These are phyloP conservation scores for Dentipellis fragilis DNA, from an alignment of 768 basidiomycete genomes.

Conservation along the genomic window DNA sequence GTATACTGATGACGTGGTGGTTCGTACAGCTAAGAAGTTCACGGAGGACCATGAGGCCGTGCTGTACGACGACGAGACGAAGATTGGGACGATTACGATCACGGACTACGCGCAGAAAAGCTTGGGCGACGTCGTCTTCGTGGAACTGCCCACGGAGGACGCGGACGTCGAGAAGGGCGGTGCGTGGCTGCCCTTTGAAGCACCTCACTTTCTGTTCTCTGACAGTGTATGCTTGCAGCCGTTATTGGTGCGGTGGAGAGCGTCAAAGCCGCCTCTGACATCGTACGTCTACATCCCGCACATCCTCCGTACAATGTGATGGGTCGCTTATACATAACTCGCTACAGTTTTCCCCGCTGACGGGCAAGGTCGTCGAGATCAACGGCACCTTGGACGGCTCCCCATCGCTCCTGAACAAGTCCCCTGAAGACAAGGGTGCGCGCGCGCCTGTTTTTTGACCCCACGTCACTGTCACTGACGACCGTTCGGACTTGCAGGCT, in stretches of 20 bases:
- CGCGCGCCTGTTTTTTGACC: conserved; percentile 9
- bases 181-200: conserved; percentile 27
- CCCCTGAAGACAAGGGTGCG: conserved; percentile 74
- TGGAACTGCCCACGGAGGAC: conserved; percentile 72
- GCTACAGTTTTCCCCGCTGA: conserved; percentile 81
- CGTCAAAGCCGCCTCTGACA: conserved; percentile 94
- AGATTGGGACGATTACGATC: conserved; percentile 73
- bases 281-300: conserved; percentile 36
- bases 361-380: conserved; percentile 71
- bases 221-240: conserved; percentile 25
- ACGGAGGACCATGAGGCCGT: conserved; percentile 86
- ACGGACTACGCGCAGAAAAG: conserved; percentile 88
- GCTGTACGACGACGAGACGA: conserved; percentile 64
- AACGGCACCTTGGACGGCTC: conserved; percentile 58
- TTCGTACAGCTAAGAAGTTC: conserved; percentile 57
- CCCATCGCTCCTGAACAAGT: conserved; percentile 83
- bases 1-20: neutral
- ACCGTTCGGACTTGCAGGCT: conserved; percentile 42
- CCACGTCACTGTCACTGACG: neutral
- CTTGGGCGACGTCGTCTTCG: conserved; percentile 95
- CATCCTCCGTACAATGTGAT: neutral
- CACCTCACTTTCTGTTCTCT: neutral
- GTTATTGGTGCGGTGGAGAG: conserved; percentile 90
- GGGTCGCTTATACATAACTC: conserved; percentile 10
- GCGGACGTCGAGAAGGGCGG: conserved; percentile 61